Percentiles rank a stretch among this genome's conserved stretches.
phyloP scores from a whole-genome alignment of 306 rosid species.

The Vicia faba region DNA sequence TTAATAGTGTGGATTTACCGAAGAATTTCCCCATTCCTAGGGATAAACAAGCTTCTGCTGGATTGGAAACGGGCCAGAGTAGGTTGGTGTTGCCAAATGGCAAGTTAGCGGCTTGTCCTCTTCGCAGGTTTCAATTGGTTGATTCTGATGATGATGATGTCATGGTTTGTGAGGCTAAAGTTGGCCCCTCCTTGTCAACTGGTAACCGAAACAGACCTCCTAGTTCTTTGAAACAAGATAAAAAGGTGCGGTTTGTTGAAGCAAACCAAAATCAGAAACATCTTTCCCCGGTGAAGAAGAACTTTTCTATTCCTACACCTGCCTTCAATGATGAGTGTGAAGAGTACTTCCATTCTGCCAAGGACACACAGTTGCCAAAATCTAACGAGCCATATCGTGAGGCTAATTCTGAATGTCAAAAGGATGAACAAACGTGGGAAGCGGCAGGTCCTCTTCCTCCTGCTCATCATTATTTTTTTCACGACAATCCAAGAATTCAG shows the following conservation, averaged over 20 bases:
- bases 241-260: slow-evolving; percentile 20
- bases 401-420: slow-evolving; percentile 37
- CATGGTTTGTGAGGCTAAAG: slow-evolving; percentile 24
- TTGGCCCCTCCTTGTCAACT: slow-evolving; percentile 28
- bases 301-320: slow-evolving; percentile 68
- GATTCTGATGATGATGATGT: slow-evolving; percentile 66
- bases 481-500: slow-evolving; percentile 64
- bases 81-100: slow-evolving; percentile 47
- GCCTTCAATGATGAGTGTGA: slow-evolving; percentile 72
- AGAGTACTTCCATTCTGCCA: slow-evolving; percentile 59
- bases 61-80: slow-evolving; percentile 39
- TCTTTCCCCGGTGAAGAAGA: slow-evolving; percentile 55
- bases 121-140: slow-evolving; percentile 72
- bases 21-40: slow-evolving; percentile 56
- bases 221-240: slow-evolving; percentile 34
- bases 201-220: slow-evolving; percentile 28
- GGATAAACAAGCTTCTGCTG: slow-evolving; percentile 45
- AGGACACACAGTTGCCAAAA: slow-evolving; percentile 39
- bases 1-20: slow-evolving; percentile 46
- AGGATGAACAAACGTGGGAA: slow-evolving; percentile 47
- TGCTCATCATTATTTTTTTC: slow-evolving; percentile 74
- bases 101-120: slow-evolving; percentile 66
- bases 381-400: slow-evolving; percentile 24
- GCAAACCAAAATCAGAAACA: slow-evolving; percentile 49
- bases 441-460: slow-evolving; percentile 54